Evolutionary conservation across 306 rosid genomes (phyloP), one percentile per base, ranked within the genome.

Genomic region (Rosa lucieae): DNA sequence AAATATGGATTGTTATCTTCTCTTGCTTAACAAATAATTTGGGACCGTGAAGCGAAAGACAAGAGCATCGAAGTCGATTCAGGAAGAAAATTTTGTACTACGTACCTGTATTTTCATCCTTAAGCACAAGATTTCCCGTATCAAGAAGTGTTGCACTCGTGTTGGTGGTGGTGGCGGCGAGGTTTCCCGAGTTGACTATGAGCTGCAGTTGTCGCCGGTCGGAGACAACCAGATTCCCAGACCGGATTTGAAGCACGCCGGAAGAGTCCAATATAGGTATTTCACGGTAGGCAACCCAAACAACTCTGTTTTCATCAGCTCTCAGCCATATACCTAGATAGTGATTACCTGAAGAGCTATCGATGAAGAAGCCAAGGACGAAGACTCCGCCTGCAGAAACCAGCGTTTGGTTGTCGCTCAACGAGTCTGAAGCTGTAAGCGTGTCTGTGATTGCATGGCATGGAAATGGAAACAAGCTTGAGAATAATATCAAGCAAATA

Each of bases 101-200:
- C 21, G 29, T 58, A 58, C 26, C 78, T 42, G 55, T 51, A 40
- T 78, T 55, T 67, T 5, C 53, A 21, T 78, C 58, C 3, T 51
- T 52, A 0, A 78, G 75, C 32, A 68, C 58, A 8, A 78, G 46
- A 4, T 78, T 78, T 68, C 81, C 81, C 0, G 75, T 39, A 49
- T 78, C 81, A 2, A 51, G 75, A 68, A 78, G 81, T 14, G 74
- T 68, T 21, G 81, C 81, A 17, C 44, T 67, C 9, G 75, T 51
- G 56, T 68, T 35, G 3, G 46, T 1, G 29, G 55, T 9, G 26
- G 75, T 0, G 44, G 75, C 74, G 10, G 42, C 39, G 26, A n/a
- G n/a, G n/a, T 2, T 21, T 12, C 12, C 75, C 10, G 81, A 42
- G 43, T 78, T 78, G 29, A 78, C 73, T 14, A 78, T 66, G 26